Evolutionary conservation across 129 eudicot genomes (phyloP), one percentile per base, ranked within the genome.

Genomic region (Mikania micrantha): DNA sequence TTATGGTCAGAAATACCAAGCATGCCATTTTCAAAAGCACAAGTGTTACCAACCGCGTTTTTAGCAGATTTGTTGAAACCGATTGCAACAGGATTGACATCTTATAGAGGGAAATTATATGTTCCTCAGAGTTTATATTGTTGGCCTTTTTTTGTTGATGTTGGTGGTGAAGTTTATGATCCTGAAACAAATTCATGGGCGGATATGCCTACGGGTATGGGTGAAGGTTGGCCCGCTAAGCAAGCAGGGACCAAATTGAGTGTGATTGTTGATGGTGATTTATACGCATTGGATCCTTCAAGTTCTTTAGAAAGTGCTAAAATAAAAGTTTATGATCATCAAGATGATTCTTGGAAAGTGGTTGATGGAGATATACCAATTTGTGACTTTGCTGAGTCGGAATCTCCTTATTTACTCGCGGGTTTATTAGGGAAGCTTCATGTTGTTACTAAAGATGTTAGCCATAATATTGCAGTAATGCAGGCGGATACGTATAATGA

Each of bases 211-310:
- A 69, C 34, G 12, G 99, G 99, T 19, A 94, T 94, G 99, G 99
- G 99, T 29, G 99, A 94, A 75, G 95, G 97, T 19, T 94, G 99
- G 99, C 99, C 99, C 7, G 99, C 99, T 31, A 87, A 85, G 74
- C 99, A 94, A 63, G 99, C 99, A 20, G 99, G 99, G n/a, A 91
- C 99, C 5, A 94, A 94, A 45, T 28, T 94, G 75, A 90, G 97
- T 78, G 97, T 80, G 38, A 79, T 87, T n/a, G 99, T 94, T 66
- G 94, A 87, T 47, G 94, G 78, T 48, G 99, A 94, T 28, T 67
- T 94, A 16, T 94, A 90, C 31, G 97, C 99, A 0, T 62, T 94
- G 63, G 99, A 94, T 48, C 93, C 95, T 20, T 87, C 97, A 15
- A 84, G 85, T 66, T 80, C 95, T 35, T 66, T 85, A n/a, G 97